Conservation (phyloP, 768 basidiomycete species). For the Xanthoconium purpureum region DNA sequence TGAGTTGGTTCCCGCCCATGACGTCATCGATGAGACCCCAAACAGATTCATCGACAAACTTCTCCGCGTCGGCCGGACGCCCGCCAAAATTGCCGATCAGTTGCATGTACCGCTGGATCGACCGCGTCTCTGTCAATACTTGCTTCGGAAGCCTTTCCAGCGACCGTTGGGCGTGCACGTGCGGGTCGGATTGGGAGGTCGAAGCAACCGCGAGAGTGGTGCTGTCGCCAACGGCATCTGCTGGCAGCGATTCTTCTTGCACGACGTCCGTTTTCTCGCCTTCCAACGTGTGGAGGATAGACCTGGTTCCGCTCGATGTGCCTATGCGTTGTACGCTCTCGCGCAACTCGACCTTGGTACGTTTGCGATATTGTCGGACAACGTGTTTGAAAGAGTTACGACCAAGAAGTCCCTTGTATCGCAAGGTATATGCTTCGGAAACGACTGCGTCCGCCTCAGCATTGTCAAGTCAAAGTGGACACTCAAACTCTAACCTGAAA, state of each 20-base stretch:
- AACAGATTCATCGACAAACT: conserved; percentile 20
- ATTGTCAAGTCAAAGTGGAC: background rate
- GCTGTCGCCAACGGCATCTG: background rate
- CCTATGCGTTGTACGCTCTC: conserved; percentile 8
- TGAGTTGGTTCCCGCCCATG: conserved; percentile 33
- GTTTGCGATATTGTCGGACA: conserved; percentile 43
- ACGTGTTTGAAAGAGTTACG: conserved; percentile 44
- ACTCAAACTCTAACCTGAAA: conserved; percentile 51
- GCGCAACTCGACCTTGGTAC: conserved; percentile 14
- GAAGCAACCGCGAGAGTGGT: background rate
- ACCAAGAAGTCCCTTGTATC: conserved; percentile 58
- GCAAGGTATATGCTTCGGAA: conserved; percentile 61
- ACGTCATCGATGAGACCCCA: conserved; percentile 40
- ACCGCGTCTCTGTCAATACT: conserved; percentile 36
- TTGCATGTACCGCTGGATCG: conserved; percentile 42
- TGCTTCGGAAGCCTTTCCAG: conserved; percentile 40
- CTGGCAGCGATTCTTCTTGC: background rate
- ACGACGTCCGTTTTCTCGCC: background rate
- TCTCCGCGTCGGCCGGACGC: conserved; percentile 4
- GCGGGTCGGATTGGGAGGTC: conserved; percentile 1
- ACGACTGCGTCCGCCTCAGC: conserved; percentile 41
- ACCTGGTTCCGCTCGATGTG: conserved; percentile 1
- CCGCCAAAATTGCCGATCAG: conserved; percentile 24
- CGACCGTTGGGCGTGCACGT: conserved; percentile 24
- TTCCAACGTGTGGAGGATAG: background rate